Conservation (phyloP, 169 alveolate genomes). For the Prorocentrum cordatum region DNA sequence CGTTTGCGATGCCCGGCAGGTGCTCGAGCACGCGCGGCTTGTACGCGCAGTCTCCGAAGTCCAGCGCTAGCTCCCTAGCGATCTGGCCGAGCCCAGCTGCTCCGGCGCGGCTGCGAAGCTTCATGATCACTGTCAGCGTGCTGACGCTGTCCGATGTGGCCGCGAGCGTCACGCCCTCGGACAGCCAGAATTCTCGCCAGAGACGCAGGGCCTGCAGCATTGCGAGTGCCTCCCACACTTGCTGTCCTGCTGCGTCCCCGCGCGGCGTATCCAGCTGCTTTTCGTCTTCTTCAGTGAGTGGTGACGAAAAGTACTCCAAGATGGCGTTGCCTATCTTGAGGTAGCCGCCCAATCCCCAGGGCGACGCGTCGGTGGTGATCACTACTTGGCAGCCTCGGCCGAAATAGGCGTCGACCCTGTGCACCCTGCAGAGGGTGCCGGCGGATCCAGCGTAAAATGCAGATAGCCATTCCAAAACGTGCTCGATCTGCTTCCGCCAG, state of each 20-base stretch:
- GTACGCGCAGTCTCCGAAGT: neutral
- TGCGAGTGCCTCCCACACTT: too few relatives aligned
- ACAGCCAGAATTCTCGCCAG: too few relatives aligned
- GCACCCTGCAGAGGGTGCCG: neutral
- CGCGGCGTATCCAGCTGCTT: too few relatives aligned
- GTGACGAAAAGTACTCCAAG: too few relatives aligned
- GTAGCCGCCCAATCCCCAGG: too few relatives aligned
- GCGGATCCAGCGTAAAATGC: neutral
- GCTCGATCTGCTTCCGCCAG: too few relatives aligned
- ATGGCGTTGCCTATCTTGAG: too few relatives aligned
- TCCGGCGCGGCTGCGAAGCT: neutral
- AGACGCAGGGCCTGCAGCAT: too few relatives aligned
- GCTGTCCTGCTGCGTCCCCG: too few relatives aligned
- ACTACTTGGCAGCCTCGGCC: neutral
- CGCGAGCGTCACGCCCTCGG: neutral
- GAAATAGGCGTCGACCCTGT: constrained; percentile 4
- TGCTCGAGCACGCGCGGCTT: neutral
- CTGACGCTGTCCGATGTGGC: neutral
- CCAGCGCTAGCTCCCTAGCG: neutral
- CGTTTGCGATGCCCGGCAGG: neutral
- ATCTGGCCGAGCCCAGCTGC: neutral
- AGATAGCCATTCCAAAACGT: too few relatives aligned
- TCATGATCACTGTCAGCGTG: neutral
- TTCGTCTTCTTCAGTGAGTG: too few relatives aligned
- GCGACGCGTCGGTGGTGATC: too few relatives aligned